A percentile compares a stretch with the other conserved stretches of the same genome.
phyloP scores from a whole-genome alignment of 2,329 filamentous ascomycete genomes.

The Fusarium tricinctum region DNA sequence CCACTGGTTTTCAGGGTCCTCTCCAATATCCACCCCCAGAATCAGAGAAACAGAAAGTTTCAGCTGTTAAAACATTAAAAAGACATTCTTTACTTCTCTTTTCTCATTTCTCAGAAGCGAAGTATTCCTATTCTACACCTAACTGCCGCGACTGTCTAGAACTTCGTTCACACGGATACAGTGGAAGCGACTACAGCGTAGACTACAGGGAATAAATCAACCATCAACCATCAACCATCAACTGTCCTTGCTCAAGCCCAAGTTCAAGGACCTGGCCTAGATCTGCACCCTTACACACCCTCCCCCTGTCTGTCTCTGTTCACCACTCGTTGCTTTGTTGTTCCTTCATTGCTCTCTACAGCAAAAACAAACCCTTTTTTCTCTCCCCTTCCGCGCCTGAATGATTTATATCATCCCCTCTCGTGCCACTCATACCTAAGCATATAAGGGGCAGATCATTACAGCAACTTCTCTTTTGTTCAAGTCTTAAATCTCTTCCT shows the following conservation, averaged over 20 bases:
- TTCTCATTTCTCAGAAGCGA: neutral
- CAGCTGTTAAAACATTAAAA: conserved; percentile 7
- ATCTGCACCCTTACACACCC: conserved; percentile 18
- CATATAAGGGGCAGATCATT: neutral
- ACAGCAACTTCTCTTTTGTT: neutral
- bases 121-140: conserved; percentile 12
- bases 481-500: conserved; percentile 3
- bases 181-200: neutral
- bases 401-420: conserved; percentile 21
- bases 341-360: no score
- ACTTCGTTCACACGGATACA: neutral
- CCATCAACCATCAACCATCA: neutral
- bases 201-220: conserved; percentile 2
- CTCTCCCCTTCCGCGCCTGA: conserved; percentile 4
- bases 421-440: conserved; percentile 10
- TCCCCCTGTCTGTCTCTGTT: conserved; percentile 11
- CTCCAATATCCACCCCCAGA: no score
- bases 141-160: conserved; percentile 25
- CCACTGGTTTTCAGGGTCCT: no score
- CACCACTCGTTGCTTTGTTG: conserved; percentile 27
- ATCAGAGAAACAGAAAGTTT: conserved; percentile 13
- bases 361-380: neutral
- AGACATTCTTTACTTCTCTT: conserved; percentile 14
- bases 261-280: neutral
- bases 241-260: neutral